phyloP scores from a whole-genome alignment of 2,329 filamentous ascomycete genomes.

The Trichoderma afroharzianum region DNA sequence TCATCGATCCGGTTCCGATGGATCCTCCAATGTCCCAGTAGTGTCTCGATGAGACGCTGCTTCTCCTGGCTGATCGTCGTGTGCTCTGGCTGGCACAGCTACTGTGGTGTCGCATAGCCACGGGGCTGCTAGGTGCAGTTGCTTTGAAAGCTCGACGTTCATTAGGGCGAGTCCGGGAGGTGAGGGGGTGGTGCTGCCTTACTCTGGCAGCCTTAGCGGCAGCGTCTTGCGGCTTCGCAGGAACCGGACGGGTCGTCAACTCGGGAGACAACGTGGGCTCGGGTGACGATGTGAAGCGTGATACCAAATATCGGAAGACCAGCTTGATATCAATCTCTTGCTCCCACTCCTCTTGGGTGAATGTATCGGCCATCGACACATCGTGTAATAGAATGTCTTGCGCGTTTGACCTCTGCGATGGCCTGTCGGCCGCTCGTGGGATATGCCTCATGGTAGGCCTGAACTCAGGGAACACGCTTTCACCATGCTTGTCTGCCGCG shows the following conservation, averaged over 20 bases:
- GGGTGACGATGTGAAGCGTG: constrained; percentile 61
- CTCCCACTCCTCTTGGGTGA: constrained; percentile 85
- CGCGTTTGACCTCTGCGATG: constrained; percentile 28
- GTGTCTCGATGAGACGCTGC: constrained; percentile 71
- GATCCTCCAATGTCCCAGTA: constrained; percentile 91
- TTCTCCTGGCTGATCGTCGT: constrained; percentile 64
- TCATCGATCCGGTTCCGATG: constrained; percentile 69
- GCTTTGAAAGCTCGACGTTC: constrained; percentile 58
- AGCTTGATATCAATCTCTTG: constrained; percentile 85
- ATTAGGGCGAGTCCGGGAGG: constrained; percentile 52
- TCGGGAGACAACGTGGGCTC: constrained; percentile 23
- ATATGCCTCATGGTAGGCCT: constrained; percentile 44
- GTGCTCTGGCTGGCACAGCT: constrained; percentile 89
- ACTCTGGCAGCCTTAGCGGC: constrained; percentile 79
- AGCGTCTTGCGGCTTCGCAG: constrained; percentile 57
- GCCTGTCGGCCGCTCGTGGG: constrained; percentile 36
- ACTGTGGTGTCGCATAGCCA: constrained; percentile 47
- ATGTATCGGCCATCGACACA: constrained; percentile 32
- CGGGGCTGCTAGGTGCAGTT: constrained; percentile 47
- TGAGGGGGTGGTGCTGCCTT: constrained; percentile 82
- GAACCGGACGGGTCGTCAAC: constrained; percentile 25
- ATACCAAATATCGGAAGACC: constrained; percentile 82
- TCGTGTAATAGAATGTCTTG: constrained; percentile 25
- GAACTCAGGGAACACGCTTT: constrained; percentile 38
- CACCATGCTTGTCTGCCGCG: constrained; percentile 23